phyloP scores from a whole-genome alignment of 257 asterid genomes.

The Nemophila menziesii region DNA sequence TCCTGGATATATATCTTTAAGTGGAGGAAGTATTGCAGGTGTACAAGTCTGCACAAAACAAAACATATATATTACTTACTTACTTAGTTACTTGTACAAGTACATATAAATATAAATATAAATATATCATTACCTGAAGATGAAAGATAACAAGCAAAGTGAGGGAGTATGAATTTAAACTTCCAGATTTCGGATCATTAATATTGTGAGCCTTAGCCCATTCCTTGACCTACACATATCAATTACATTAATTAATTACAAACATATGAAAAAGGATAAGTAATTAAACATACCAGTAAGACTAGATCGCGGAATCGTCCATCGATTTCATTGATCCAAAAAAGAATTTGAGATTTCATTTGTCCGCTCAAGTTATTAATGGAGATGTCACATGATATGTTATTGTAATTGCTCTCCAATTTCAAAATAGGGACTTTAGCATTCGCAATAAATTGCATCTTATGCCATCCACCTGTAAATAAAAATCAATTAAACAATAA shows the following conservation, averaged over 20 bases:
- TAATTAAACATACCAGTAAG: constrained; percentile 54
- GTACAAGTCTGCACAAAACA: constrained; percentile 59
- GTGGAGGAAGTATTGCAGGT: constrained; percentile 87
- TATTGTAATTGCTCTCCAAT: constrained; percentile 39
- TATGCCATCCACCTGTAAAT: constrained; percentile 53
- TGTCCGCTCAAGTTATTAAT: constrained; percentile 76
- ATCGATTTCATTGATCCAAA: constrained; percentile 78
- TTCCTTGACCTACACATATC: constrained; percentile 75
- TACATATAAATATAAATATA: not conserved
- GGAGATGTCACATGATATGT: constrained; percentile 83
- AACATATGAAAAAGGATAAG: constrained; percentile 6
- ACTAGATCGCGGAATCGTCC: constrained; percentile 78
- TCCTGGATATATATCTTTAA: constrained; percentile 76
- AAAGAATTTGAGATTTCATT: constrained; percentile 83
- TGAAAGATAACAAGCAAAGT: constrained; percentile 84
- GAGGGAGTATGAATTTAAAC: constrained; percentile 71
- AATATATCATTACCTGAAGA: constrained; percentile 54
- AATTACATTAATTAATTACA: constrained; percentile 8
- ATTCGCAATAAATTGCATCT: constrained; percentile 42
- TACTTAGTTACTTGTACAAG: no score
- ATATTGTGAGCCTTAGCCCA: constrained; percentile 81
- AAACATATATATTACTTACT: constrained; percentile 7
- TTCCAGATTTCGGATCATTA: constrained; percentile 74
- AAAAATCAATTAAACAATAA: not conserved
- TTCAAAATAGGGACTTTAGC: constrained; percentile 89